Conservation (phyloP, 352 stramenopile species). For the Pythium angustatum region DNA sequence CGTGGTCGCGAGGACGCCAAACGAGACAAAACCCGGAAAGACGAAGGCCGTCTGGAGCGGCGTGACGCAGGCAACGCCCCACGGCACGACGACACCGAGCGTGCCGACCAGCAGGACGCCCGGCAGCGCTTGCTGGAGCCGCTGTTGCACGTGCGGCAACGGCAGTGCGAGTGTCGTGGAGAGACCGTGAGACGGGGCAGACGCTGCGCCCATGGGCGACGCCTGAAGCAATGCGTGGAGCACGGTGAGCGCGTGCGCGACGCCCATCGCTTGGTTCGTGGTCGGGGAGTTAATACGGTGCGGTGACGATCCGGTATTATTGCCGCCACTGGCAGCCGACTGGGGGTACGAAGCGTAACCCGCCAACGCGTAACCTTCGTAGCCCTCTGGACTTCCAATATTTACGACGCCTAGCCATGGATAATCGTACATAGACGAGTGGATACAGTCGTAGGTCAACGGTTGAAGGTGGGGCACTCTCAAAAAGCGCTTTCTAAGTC, state of each 20-base stretch:
- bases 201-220: neutral
- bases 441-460: neutral
- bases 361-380: neutral
- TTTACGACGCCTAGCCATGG: conserved; percentile 1
- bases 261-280: conserved; percentile 24
- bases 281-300: neutral
- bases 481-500: conserved; percentile 9
- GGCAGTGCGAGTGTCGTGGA: conserved; percentile 25
- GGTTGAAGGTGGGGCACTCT: neutral
- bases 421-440: neutral
- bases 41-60: conserved; percentile 25
- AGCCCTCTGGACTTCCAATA: too few species aligned
- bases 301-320: too few species aligned
- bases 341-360: neutral
- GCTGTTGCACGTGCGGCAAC: conserved; percentile 33
- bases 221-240: conserved; percentile 29
- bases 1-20: conserved; percentile 10
- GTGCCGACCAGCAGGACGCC: conserved; percentile 27
- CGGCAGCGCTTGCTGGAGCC: conserved; percentile 31
- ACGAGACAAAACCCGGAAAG: conserved; percentile 28
- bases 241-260: conserved; percentile 32
- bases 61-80: conserved; percentile 1
- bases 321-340: neutral
- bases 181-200: conserved; percentile 14
- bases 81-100: conserved; percentile 11